phyloP scores from a whole-genome alignment of 1,284 basidiomycete species.

The Bjerkandera adusta region DNA sequence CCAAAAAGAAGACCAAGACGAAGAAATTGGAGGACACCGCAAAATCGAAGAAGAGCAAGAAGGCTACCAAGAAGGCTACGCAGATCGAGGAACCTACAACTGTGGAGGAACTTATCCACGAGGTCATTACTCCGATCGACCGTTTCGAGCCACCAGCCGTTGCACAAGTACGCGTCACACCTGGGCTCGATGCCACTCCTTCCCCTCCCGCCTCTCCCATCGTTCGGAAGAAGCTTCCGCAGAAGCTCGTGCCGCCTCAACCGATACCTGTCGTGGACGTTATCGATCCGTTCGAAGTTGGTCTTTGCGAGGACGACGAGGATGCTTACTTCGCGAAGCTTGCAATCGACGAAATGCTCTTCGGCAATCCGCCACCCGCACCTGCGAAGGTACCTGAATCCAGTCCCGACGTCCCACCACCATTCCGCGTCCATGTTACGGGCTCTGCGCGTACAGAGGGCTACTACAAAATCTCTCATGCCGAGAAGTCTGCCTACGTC shows the following conservation, averaged over 20 bases:
- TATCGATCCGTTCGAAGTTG: slow-evolving; percentile 55
- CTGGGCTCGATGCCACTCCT: slow-evolving; percentile 40
- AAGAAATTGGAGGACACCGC: slow-evolving; percentile 36
- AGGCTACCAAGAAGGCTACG: slow-evolving; percentile 36
- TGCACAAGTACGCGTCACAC: slow-evolving; percentile 48
- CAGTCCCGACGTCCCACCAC: slow-evolving; percentile 33
- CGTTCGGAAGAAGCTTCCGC: slow-evolving; percentile 24
- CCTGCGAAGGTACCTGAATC: slow-evolving; percentile 26
- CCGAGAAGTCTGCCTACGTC: slow-evolving; percentile 89
- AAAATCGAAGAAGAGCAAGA: slow-evolving; percentile 39
- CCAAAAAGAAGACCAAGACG: slow-evolving; percentile 31
- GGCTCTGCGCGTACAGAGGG: slow-evolving; percentile 93
- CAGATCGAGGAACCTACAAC: slow-evolving; percentile 32
- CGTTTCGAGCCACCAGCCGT: slow-evolving; percentile 50
- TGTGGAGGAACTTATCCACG: slow-evolving; percentile 37
- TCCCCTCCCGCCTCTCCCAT: slow-evolving; percentile 37
- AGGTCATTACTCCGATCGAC: slow-evolving; percentile 50
- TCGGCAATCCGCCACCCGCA: slow-evolving; percentile 22
- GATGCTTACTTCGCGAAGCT: slow-evolving; percentile 86
- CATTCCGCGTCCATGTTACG: slow-evolving; percentile 69
- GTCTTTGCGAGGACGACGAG: slow-evolving; percentile 85
- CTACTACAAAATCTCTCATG: slow-evolving; percentile 90
- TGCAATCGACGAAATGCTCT: slow-evolving; percentile 42
- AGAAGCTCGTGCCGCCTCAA: slow-evolving; percentile 29
- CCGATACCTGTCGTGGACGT: slow-evolving; percentile 41